Evolutionary conservation across 352 stramenopile species (phyloP), one percentile per base, ranked within the genome.

Genomic region (Globisporangium apiculatum): DNA sequence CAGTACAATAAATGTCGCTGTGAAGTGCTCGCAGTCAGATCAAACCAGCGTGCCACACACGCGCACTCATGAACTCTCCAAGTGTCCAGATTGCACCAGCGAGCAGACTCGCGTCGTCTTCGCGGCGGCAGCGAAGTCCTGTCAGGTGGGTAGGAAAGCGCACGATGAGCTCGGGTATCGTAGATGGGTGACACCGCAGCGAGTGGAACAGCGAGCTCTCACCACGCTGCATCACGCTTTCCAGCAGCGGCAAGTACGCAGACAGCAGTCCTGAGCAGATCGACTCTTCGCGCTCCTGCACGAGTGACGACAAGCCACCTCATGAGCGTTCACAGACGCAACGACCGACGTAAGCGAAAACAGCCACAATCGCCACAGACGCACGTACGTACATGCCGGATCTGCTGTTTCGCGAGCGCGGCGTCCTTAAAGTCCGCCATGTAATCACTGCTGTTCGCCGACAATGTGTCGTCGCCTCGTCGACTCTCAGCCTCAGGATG

Each of bases 31-130:
- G 18, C 18, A 24, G 18, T 24, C 24, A 31, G 41, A 46, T 12
- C 31, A 9, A n/a, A 60, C 55, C 10, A 45, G 8, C 38, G 31
- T 3, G n/a, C 11, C 15, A 31, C 24, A 40, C 6, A 31, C 55
- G 3, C 24, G 12, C 57, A 60, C 55, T 60, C 57, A 62, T 62
- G 38, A 62, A 62, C 52, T 62, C 46, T 62, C 48, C 57, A 41
- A 62, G 57, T 14, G 57, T 59, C 52, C 57, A 57, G 18, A 62
- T 42, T 24, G 55, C 42, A 38, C 18, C 50, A 54, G 17, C 24
- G 7, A 55, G 36, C 45, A 60, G 15, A 14, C 15, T 38, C 12
- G 48, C 24, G 1, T 52, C 48, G 5, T 38, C 48, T 41, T 38
- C n/a, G 37, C 40, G 37, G 7, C 40, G 8, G 31, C 37, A 41